phyloP scores from a whole-genome alignment of 2,329 filamentous ascomycete genomes.

The Lasiodiplodia sp. region DNA sequence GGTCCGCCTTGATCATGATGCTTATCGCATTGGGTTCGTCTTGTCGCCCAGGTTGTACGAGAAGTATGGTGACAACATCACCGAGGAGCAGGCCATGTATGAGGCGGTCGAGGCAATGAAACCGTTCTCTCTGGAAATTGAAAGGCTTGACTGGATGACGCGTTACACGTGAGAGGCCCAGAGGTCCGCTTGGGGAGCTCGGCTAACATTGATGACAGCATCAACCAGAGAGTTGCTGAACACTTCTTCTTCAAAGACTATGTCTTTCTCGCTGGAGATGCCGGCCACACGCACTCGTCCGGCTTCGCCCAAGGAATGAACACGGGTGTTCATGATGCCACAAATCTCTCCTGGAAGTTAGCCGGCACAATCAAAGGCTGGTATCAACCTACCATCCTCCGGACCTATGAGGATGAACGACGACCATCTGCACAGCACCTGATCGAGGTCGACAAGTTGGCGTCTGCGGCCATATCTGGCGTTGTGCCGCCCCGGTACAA shows the following conservation, averaged over 20 bases:
- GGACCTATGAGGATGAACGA: constrained; percentile 43
- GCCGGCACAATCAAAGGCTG: constrained; percentile 35
- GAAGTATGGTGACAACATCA: constrained; percentile 20
- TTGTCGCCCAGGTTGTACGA: constrained; percentile 7
- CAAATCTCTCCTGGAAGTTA: constrained; percentile 38
- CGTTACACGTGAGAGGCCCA: neutral
- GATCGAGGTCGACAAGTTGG: constrained; percentile 11
- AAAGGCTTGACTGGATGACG: constrained; percentile 10
- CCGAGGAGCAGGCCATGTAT: constrained; percentile 13
- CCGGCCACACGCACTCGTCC: constrained; percentile 35
- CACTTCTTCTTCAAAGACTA: neutral
- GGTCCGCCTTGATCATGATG: neutral
- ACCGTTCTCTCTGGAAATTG: constrained; percentile 6
- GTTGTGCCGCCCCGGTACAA: neutral
- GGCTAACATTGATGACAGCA: constrained; percentile 33
- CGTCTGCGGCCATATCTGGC: constrained; percentile 1
- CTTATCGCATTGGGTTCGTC: constrained; percentile 6
- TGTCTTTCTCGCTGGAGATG: constrained; percentile 34
- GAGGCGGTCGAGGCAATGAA: constrained; percentile 12
- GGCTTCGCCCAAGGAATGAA: constrained; percentile 37
- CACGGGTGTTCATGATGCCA: constrained; percentile 35
- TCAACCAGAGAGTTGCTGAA: constrained; percentile 13
- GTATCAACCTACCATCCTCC: constrained; percentile 35
- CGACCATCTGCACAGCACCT: constrained; percentile 2
- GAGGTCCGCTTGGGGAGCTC: neutral